A percentile compares a stretch with the other conserved stretches of the same genome.
Evolutionary conservation across 2,329 filamentous ascomycete genomes (phyloP).

Genomic region (Coniochaeta sp.): DNA sequence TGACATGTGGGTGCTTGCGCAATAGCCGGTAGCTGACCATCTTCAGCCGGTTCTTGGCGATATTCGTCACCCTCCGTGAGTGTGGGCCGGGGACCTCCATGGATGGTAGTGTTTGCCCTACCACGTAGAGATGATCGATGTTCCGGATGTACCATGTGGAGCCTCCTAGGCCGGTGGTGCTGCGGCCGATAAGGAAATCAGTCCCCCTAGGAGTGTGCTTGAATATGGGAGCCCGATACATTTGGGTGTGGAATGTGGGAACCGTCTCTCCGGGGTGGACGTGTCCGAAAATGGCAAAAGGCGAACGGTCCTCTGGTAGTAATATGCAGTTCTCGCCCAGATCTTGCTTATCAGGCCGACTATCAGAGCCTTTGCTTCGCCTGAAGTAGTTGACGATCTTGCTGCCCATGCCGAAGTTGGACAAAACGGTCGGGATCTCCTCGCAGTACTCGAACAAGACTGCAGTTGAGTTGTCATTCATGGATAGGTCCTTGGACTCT

Average conservation of each 20-base stretch:
- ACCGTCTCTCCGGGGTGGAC: slow-evolving; percentile 88
- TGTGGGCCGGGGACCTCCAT: slow-evolving; percentile 90
- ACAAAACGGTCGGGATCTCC: slow-evolving; percentile 82
- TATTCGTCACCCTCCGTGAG: slow-evolving; percentile 89
- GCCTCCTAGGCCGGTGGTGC: slow-evolving; percentile 69
- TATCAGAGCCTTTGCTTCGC: slow-evolving; percentile 64
- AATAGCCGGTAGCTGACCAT: slow-evolving; percentile 92
- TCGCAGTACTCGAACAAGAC: slow-evolving; percentile 94
- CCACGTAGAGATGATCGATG: slow-evolving; percentile 83
- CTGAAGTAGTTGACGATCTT: slow-evolving; percentile 96
- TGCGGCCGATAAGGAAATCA: slow-evolving; percentile 84
- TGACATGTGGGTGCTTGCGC: slow-evolving; percentile 64
- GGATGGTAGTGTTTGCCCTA: slow-evolving; percentile 88
- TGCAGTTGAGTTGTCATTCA: slow-evolving; percentile 82
- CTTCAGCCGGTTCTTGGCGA: slow-evolving; percentile 93
- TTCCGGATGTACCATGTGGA: slow-evolving; percentile 77
- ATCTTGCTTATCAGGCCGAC: slow-evolving; percentile 70
- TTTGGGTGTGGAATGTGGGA: slow-evolving; percentile 85
- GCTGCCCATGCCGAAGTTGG: slow-evolving; percentile 96
- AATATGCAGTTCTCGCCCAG: slow-evolving; percentile 85
- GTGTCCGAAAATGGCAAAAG: slow-evolving; percentile 90
- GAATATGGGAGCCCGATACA: slow-evolving; percentile 93
- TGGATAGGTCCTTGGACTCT: slow-evolving; percentile 71
- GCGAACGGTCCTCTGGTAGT: slow-evolving; percentile 88
- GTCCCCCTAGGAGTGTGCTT: slow-evolving; percentile 69